These are phyloP conservation scores for Alternaria panax DNA, from an alignment of 2,329 filamentous ascomycete species.

Conservation along the genomic window DNA sequence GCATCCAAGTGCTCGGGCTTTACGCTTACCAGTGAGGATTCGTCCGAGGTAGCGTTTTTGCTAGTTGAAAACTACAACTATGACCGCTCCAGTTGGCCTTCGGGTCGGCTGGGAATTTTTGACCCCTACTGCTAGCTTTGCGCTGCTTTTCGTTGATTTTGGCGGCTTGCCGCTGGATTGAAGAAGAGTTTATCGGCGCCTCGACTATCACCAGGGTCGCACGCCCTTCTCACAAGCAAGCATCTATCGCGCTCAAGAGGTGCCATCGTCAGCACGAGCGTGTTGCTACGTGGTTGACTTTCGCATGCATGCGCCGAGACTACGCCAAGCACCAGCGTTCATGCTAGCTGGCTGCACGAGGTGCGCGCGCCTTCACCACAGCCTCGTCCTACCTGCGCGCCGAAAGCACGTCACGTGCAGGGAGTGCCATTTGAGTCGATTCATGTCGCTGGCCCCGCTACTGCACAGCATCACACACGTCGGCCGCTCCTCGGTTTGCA, in stretches of 20 bases:
- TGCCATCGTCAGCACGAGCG: no score
- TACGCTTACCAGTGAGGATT: constrained; percentile 86
- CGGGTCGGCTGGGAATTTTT: constrained; percentile 82
- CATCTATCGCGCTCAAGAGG: no score
- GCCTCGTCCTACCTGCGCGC: not conserved
- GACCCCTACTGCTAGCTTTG: constrained; percentile 54
- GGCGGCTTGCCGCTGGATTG: constrained; percentile 35
- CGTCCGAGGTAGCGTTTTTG: constrained; percentile 88
- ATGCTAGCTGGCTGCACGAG: not conserved
- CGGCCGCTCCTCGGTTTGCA: not conserved
- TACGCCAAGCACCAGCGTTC: not conserved
- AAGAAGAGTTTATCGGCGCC: constrained; percentile 35
- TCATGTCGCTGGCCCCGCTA: not conserved
- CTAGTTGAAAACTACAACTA: constrained; percentile 86
- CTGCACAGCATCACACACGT: not conserved
- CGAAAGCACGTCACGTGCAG: not conserved
- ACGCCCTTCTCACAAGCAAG: not conserved
- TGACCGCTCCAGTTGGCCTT: constrained; percentile 76
- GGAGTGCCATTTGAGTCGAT: not conserved
- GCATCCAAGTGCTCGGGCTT: constrained; percentile 70
- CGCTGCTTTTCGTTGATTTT: constrained; percentile 41
- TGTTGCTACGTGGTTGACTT: no score
- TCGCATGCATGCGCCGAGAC: not conserved
- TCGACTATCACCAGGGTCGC: not conserved
- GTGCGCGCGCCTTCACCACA: not conserved